Evolutionary conservation across 2,329 filamentous ascomycete genomes (phyloP).

Genomic region (Aspergillus neotritici): DNA sequence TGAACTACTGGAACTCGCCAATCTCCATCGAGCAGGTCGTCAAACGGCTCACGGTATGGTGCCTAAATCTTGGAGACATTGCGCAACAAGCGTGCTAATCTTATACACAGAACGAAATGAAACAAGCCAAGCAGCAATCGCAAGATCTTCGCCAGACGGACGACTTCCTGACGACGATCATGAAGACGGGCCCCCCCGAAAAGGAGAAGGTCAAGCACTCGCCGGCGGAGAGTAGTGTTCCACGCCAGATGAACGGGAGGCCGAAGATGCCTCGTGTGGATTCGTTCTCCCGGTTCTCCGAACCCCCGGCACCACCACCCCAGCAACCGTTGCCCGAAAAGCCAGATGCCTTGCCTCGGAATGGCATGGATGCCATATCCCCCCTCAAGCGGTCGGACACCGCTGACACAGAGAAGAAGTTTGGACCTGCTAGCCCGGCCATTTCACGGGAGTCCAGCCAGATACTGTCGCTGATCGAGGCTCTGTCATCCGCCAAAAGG

Average conservation of each 20-base stretch:
- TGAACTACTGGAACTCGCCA: constrained; percentile 79
- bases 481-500: constrained; percentile 73
- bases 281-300: constrained; percentile 77
- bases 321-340: constrained; percentile 92
- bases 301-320: constrained; percentile 87
- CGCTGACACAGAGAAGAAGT: constrained; percentile 69
- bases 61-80: constrained; percentile 5
- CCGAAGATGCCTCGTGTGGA: constrained; percentile 58
- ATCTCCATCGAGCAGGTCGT: constrained; percentile 93
- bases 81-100: constrained; percentile 18
- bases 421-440: constrained; percentile 38
- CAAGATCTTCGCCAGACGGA: constrained; percentile 78
- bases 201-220: constrained; percentile 46
- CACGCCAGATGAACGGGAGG: constrained; percentile 42
- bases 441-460: constrained; percentile 59
- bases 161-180: constrained; percentile 70
- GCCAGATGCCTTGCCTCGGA: constrained; percentile 58
- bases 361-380: constrained; percentile 40
- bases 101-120: constrained; percentile 71
- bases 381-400: constrained; percentile 70
- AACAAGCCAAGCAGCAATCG: constrained; percentile 78
- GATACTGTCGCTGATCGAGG: constrained; percentile 77
- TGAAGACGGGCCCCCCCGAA: constrained; percentile 63
- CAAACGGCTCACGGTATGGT: constrained; percentile 68
- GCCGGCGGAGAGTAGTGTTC: constrained; percentile 41